Percentiles rank a stretch among this genome's conserved stretches.
These are phyloP conservation scores for Boletus pseudopeckii DNA, from an alignment of 768 basidiomycete species.

Conservation along the genomic window DNA sequence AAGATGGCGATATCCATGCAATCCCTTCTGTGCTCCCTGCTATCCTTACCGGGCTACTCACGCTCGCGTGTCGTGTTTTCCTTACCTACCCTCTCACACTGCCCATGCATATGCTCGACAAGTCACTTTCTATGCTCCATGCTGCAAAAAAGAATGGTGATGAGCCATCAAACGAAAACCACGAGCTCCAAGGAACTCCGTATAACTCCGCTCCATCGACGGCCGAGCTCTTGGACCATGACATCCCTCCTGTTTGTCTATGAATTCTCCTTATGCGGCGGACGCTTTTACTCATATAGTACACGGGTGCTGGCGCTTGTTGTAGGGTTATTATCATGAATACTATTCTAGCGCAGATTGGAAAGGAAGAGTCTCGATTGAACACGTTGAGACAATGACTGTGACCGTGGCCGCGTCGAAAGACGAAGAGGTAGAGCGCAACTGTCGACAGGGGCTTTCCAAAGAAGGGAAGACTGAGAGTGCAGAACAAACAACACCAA, in stretches of 20 bases:
- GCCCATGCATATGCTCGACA: conserved; percentile 41
- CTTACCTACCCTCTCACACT: conserved; percentile 49
- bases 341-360: conserved; percentile 34
- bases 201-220: conserved; percentile 27
- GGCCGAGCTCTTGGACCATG: conserved; percentile 30
- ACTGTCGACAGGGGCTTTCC: conserved; percentile 20
- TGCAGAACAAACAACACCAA: conserved; percentile 36
- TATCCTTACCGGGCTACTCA: conserved; percentile 37
- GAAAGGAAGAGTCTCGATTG: conserved; percentile 29
- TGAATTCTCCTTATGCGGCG: conserved; percentile 39
- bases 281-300: conserved; percentile 42
- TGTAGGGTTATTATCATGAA: conserved; percentile 42
- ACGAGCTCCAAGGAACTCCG: conserved; percentile 25
- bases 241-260: conserved; percentile 47
- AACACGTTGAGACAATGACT: conserved; percentile 21
- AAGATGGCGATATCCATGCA: conserved; percentile 30
- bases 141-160: conserved; percentile 27
- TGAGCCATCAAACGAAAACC: conserved; percentile 28
- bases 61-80: conserved; percentile 46
- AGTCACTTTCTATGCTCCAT: conserved; percentile 34
- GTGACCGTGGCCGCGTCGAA: neutral
- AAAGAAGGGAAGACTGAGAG: conserved; percentile 14
- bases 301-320: conserved; percentile 44
- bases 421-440: neutral
- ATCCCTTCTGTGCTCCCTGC: conserved; percentile 29